phyloP scores from a whole-genome alignment of 129 eudicot species.

The Heracleum sosnowskyi region DNA sequence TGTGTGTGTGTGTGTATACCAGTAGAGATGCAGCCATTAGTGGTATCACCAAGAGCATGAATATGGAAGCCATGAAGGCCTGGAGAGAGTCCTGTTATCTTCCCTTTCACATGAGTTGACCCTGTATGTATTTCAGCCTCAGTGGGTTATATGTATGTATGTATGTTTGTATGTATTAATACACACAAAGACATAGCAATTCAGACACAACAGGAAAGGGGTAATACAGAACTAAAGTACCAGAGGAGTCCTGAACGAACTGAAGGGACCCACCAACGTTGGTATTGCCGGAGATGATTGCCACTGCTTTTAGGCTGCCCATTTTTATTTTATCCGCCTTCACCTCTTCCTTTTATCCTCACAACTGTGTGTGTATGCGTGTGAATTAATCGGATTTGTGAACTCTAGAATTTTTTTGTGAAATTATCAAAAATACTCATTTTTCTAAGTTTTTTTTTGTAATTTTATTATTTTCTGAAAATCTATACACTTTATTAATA shows the following conservation, averaged over 20 bases:
- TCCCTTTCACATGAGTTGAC: constrained; percentile 62
- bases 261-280: constrained; percentile 68
- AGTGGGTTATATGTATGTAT: too few species aligned
- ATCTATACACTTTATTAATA: too few species aligned
- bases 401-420: too few species aligned
- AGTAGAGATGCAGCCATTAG: constrained; percentile 93
- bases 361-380: too few species aligned
- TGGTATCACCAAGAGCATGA: constrained; percentile 97
- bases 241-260: constrained; percentile 45
- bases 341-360: neutral
- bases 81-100: constrained; percentile 63
- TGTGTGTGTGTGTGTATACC: constrained; percentile 21
- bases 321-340: constrained; percentile 19
- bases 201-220: neutral
- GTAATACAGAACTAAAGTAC: constrained; percentile 14
- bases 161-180: too few species aligned
- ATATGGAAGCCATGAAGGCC: constrained; percentile 95
- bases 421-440: too few species aligned
- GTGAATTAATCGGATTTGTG: too few species aligned
- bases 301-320: constrained; percentile 82
- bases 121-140: constrained; percentile 21
- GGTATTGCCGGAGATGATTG: constrained; percentile 65
- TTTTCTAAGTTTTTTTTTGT: too few species aligned
- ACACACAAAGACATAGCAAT: neutral
- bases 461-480: too few species aligned